A percentile compares a stretch with the other conserved stretches of the same genome.
phyloP scores from a whole-genome alignment of 768 basidiomycete species.

The Naganishia vaughanmartiniae region DNA sequence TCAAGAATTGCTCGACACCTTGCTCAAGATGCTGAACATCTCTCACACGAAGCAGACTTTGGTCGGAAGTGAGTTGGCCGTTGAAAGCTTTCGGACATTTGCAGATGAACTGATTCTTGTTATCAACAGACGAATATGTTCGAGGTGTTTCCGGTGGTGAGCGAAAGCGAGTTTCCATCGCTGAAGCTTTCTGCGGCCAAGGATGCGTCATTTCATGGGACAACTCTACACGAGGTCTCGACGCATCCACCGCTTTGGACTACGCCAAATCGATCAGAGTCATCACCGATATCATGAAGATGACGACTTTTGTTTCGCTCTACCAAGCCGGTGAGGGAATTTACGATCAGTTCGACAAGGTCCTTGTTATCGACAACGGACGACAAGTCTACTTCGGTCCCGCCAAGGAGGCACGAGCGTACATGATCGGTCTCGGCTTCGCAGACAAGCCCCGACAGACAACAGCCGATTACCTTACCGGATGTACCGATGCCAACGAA shows the following conservation, averaged over 20 bases:
- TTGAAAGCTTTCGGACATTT: background rate
- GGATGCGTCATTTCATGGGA: slow-evolving; percentile 52
- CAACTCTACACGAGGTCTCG: slow-evolving; percentile 62
- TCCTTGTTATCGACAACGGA: slow-evolving; percentile 73
- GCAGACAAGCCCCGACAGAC: slow-evolving; percentile 72
- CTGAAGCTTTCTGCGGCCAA: slow-evolving; percentile 53
- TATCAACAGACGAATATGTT: slow-evolving; percentile 48
- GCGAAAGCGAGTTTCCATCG: slow-evolving; percentile 56
- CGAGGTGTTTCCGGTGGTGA: slow-evolving; percentile 57
- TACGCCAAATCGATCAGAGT: slow-evolving; percentile 74
- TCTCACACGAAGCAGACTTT: slow-evolving; percentile 54
- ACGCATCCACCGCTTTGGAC: slow-evolving; percentile 80
- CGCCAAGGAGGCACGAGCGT: slow-evolving; percentile 63
- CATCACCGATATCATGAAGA: slow-evolving; percentile 67
- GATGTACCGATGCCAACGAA: slow-evolving; percentile 53
- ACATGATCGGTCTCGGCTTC: slow-evolving; percentile 74
- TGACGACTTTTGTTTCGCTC: slow-evolving; percentile 69
- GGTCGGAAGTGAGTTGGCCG: slow-evolving; percentile 40
- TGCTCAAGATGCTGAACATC: slow-evolving; percentile 60
- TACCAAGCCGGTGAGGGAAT: slow-evolving; percentile 74
- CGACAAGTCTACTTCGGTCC: slow-evolving; percentile 73
- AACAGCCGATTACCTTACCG: slow-evolving; percentile 77
- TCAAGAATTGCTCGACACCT: slow-evolving; percentile 54
- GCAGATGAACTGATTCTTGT: slow-evolving; percentile 16
- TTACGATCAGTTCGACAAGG: slow-evolving; percentile 70